Evolutionary conservation across 768 basidiomycete species (phyloP).

Genomic region (Bullera alba): DNA sequence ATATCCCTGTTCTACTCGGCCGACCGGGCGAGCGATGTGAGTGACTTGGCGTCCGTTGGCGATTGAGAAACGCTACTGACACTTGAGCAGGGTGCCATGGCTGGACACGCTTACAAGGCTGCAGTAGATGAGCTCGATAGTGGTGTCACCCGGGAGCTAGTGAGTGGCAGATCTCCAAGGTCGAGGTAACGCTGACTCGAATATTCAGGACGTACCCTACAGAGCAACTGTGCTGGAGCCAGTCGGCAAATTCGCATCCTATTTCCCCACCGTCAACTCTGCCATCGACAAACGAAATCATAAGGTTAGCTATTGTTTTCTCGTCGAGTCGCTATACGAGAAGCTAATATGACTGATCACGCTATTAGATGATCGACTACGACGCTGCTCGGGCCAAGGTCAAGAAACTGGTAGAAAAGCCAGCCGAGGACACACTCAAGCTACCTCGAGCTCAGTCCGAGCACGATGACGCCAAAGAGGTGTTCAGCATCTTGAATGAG

Average conservation of each 20-base stretch:
- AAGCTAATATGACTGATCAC: too few species aligned
- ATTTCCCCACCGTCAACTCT: constrained; percentile 87
- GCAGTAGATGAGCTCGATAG: constrained; percentile 89
- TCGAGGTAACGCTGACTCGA: neutral
- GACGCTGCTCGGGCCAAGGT: constrained; percentile 84
- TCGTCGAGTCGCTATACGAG: neutral
- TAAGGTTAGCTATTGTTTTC: constrained; percentile 56
- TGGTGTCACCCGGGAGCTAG: constrained; percentile 74
- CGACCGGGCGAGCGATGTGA: constrained; percentile 51
- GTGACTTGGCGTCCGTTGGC: constrained; percentile 6
- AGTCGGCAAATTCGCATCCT: constrained; percentile 90
- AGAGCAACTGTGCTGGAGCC: constrained; percentile 93
- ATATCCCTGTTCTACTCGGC: constrained; percentile 77
- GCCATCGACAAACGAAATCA: constrained; percentile 91
- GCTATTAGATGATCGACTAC: constrained; percentile 89
- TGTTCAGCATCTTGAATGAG: constrained; percentile 86
- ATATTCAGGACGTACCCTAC: constrained; percentile 75
- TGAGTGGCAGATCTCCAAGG: constrained; percentile 47
- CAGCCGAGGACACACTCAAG: constrained; percentile 85
- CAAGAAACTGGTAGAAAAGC: constrained; percentile 84
- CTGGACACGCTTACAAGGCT: constrained; percentile 89
- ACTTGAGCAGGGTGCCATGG: constrained; percentile 67
- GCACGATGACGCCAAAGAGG: constrained; percentile 85
- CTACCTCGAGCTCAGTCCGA: constrained; percentile 91
- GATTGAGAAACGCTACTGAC: constrained; percentile 1